Percentiles rank a stretch among this genome's conserved stretches.
Conservation (phyloP, 176 grass and related monocot genomes). For the Luzula sylvatica region DNA sequence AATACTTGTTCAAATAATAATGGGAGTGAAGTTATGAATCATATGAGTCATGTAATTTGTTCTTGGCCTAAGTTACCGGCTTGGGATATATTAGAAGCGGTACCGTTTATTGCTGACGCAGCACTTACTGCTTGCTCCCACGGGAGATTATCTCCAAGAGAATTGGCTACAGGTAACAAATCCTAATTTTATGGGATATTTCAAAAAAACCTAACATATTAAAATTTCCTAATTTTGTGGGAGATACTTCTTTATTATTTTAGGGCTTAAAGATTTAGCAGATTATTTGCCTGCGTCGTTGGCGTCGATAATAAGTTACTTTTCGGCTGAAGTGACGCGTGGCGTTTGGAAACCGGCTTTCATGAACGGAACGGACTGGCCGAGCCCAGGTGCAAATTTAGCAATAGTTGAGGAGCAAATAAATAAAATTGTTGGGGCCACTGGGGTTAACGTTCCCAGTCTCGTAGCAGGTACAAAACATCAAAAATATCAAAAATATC, state of each 20-base stretch:
- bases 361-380: constrained; percentile 99
- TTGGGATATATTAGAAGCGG: constrained; percentile 96
- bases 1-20: constrained; percentile 62
- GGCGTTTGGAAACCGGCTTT: constrained; percentile 95
- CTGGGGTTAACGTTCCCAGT: constrained; percentile 84
- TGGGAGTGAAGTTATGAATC: constrained; percentile 41
- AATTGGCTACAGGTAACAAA: constrained; percentile 80
- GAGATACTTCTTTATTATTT: constrained; percentile 17
- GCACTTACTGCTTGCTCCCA: constrained; percentile 91
- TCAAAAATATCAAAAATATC: constrained; percentile 9
- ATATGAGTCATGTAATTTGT: constrained; percentile 43
- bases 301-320: constrained; percentile 92
- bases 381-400: constrained; percentile 80
- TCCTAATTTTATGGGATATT: constrained; percentile 15
- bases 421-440: constrained; percentile 88
- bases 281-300: constrained; percentile 84
- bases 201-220: too few species aligned
- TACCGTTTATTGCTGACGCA: constrained; percentile 98
- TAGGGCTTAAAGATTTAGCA: constrained; percentile 86
- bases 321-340: constrained; percentile 89
- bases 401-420: constrained; percentile 87
- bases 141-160: constrained; percentile 79
- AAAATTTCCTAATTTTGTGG: too few species aligned
- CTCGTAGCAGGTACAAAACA: constrained; percentile 70
- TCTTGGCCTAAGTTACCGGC: constrained; percentile 84